Base-by-base conservation (phyloP, 768 basidiomycete species). In the Calocybe gangraenosa region DNA sequence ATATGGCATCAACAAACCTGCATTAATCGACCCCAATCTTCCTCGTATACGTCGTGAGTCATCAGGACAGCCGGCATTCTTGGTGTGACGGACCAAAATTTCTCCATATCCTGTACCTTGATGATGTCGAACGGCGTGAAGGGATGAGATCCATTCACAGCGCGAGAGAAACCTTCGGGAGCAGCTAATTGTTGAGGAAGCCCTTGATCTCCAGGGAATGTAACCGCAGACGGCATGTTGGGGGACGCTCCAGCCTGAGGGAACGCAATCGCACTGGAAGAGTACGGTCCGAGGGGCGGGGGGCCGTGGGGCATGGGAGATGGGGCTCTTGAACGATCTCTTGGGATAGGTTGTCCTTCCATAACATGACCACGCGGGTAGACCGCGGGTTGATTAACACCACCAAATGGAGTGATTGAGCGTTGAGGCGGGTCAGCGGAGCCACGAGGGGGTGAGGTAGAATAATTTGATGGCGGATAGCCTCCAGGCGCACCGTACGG, bases 11-110 rank as follows among this genome's bases (percentile, higher is more conserved):
- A 70, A n/a, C 76, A 10, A 56, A 87, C 88, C 67, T 81, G 78
- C 73, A 86, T 84, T 55, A 87, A 77, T 41, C 89, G 71, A 50
- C 74, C 78, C 89, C 89, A 92, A 56, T 92, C 89, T 44, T 84
- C 81, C 49, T 76, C 73, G 49, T 79, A 79, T 8, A 90, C 81
- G 55, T 92, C 89, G 56, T 91, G 89, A 15, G 85, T 73, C 28
- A 78, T 71, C 18, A 92, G 75, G 9, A 84, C 78, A 5, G 71
- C 50, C 6, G 89, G 89, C 80, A 92, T 83, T 54, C 79, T 75
- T 10, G 87, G 85, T 32, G 81, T 69, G 13, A 71, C 70, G 33
- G 82, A 77, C 36, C 79, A 72, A 54, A 90, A 76, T 19, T 80
- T 79, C 28, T 90, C 84, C 85, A 92, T 83, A 32, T 87, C 81